A percentile compares a stretch with the other conserved stretches of the same genome.
Evolutionary conservation across 495 filamentous ascomycete species (phyloP).

Genomic region (Penicillium cataractarum): DNA sequence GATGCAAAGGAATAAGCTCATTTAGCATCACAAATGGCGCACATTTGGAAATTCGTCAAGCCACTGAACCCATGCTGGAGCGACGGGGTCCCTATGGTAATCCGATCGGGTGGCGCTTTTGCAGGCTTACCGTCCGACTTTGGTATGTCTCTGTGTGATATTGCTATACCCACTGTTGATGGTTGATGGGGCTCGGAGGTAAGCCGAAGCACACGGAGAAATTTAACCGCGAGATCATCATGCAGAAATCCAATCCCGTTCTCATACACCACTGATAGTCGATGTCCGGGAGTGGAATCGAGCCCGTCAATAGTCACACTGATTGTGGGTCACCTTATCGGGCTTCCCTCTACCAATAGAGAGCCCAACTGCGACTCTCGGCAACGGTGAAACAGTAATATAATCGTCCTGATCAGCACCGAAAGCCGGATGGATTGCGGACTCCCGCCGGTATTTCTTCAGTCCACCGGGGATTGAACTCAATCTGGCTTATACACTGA

Average conservation of each 20-base stretch:
- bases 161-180: not conserved
- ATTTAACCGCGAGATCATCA: not conserved
- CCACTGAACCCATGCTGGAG: not conserved
- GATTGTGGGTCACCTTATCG: not conserved
- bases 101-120: constrained; percentile 8
- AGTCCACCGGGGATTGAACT: not conserved
- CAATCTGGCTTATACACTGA: not conserved
- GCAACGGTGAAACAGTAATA: not conserved
- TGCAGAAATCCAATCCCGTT: not conserved
- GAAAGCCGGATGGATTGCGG: not conserved
- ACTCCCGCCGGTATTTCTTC: constrained; percentile 1
- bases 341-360: not conserved
- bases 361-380: not conserved
- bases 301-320: constrained; percentile 9
- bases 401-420: not conserved
- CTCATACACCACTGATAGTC: not conserved
- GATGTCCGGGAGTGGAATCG: constrained; percentile 2
- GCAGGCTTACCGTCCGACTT: not conserved
- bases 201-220: not conserved
- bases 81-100: constrained; percentile 8
- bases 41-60: not conserved
- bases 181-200: not conserved
- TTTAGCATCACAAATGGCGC: not conserved
- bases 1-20: not conserved
- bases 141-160: not conserved